phyloP scores from a whole-genome alignment of 805 yeast species.

The Sungouiella thailandica region DNA sequence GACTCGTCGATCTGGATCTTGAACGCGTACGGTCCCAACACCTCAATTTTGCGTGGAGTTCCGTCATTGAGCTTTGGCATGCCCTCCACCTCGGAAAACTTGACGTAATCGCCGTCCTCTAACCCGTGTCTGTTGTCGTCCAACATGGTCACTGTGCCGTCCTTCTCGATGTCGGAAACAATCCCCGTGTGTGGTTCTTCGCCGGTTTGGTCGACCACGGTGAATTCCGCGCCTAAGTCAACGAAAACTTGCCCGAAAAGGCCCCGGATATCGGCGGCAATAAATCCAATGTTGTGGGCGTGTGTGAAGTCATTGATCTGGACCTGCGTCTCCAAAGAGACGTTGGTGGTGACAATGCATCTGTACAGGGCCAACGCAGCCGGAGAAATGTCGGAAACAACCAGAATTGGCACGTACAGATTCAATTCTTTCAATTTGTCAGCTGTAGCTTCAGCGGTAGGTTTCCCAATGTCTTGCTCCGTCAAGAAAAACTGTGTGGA shows the following conservation, averaged over 20 bases:
- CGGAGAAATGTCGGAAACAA: conserved; percentile 52
- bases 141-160: conserved; percentile 90
- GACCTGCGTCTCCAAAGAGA: conserved; percentile 67
- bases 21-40: conserved; percentile 93
- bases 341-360: conserved; percentile 80
- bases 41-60: conserved; percentile 67
- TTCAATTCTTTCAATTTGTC: conserved; percentile 75
- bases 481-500: conserved; percentile 85
- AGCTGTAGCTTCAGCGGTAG: conserved; percentile 70
- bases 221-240: conserved; percentile 81
- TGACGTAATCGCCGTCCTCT: conserved; percentile 87
- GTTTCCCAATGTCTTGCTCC: conserved; percentile 67
- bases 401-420: conserved; percentile 81
- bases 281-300: conserved; percentile 65
- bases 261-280: conserved; percentile 80
- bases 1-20: conserved; percentile 54
- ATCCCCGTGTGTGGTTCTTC: conserved; percentile 89
- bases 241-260: conserved; percentile 84
- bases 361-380: conserved; percentile 55
- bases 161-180: conserved; percentile 78
- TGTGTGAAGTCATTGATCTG: conserved; percentile 75
- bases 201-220: conserved; percentile 81
- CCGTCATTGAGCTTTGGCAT: conserved; percentile 71
- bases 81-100: conserved; percentile 83
- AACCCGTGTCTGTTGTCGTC: conserved; percentile 92